Evolutionary conservation across 2,329 filamentous ascomycete species (phyloP), one percentile per base, ranked within the genome.

Genomic region (Stagonosporopsis cucurbitacearum): DNA sequence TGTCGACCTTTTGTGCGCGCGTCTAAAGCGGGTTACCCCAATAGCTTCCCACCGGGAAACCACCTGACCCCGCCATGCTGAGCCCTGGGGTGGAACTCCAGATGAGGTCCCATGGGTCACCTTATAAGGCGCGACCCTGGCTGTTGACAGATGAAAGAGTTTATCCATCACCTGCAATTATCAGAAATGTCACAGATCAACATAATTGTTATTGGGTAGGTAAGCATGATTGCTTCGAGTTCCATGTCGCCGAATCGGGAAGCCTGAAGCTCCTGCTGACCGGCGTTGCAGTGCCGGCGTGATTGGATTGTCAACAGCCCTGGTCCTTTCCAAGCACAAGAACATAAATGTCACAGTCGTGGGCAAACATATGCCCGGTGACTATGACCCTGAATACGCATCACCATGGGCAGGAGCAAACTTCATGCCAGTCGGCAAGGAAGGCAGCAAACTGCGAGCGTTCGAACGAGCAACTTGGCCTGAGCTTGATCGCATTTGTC

Each of bases 341-440:
- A 67, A 76, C 11, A 82, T 87, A 63, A 78, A 80, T 23, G 77
- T 96, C 61, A 92, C 90, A 0, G 80, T 96, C 42, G 80, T 92
- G 33, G 87, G 90, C 12, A 96, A 95, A 72, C 90, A 96, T 72
- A 95, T 96, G 91, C 92, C 92, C 0, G 92, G 93, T 23, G 92
- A 96, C 78, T 96, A 94, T 75, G 90, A 96, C 66, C 88, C 92
- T 60, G 90, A 96, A 80, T 96, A 96, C 74, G 89, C 91, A 3
- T 95, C 90, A 15, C 91, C 91, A 0, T 96, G 91, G 89, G 91
- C 91, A 13, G 91, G 91, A 12, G 91, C 91, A 56, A 93, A 94
- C 70, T 88, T 87, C 68, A 74, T 91, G 62, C 91, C 89, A 35
- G 76, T 79, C 7, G 77, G 73, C 35, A 76, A 75, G 56, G 72